Evolutionary conservation across 805 yeast genomes (phyloP), one percentile per base, ranked within the genome.

Genomic region (Wickerhamiella parazyma): DNA sequence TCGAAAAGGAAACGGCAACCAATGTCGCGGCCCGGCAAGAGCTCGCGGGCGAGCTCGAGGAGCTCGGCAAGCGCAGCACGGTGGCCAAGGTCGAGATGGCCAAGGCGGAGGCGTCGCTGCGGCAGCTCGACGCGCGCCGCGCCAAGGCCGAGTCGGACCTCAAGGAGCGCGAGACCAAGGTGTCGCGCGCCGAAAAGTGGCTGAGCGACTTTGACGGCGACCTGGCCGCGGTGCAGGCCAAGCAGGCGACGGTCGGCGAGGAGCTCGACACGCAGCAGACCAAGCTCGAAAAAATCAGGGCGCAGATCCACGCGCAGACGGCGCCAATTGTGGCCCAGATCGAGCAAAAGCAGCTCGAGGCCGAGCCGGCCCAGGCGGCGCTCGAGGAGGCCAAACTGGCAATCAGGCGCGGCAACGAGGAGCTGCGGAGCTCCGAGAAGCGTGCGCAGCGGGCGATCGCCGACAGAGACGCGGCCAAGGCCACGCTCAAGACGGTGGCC

Each of bases 331-430:
- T 87, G 1, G 70, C 68, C 7, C 71, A 81, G 53, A 80, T 87
- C 41, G 80, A 75, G 50, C 52, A 55, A 11, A 62, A 76, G 33
- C 87, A 83, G 56, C 69, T 67, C 6, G 68, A 78, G 47, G 62
- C 85, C 6, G 87, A 82, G 51, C 98, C 97, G 0, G 85, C 93
- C 87, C 75, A 75, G 47, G 78, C 72, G 21, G 71, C 75, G 49
- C 62, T 76, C 29, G 85, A 82, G 55, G 68, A 66, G 8, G 76
- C 78, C 45, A 75, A 75, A 44, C 71, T 80, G 11, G 75, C 76
- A 37, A 70, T 80, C 6, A 72, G 76, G 41, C 70, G 83, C n/a
- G 72, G 76, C 3, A 75, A 78, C 47, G 68, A 83, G n/a, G 73
- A 74, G 19, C 69, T 83, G 58, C 54, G 80, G 7, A 55, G 63